A percentile compares a stretch with the other conserved stretches of the same genome.
Evolutionary conservation across 495 filamentous ascomycete genomes (phyloP).

Genomic region (Poronia punctata): DNA sequence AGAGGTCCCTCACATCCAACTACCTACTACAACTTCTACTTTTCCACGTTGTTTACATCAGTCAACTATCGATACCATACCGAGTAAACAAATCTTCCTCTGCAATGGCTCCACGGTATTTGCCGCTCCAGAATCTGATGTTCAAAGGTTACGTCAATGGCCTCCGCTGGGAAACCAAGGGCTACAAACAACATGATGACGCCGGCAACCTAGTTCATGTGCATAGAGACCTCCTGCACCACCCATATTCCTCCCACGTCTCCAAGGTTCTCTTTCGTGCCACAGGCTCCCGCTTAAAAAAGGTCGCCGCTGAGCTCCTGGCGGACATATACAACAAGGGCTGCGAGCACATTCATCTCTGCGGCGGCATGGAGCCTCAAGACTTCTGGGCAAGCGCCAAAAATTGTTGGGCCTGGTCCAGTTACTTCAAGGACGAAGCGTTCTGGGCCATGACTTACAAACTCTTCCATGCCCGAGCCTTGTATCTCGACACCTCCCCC

Average conservation of each 20-base stretch:
- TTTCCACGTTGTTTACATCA: no score
- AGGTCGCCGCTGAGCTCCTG: constrained; percentile 1
- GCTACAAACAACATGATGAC: not conserved
- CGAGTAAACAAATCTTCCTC: no score
- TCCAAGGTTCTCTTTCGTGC: constrained; percentile 2
- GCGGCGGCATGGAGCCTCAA: not conserved
- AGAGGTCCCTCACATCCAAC: no score
- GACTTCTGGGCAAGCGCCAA: constrained; percentile 15
- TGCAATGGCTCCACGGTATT: not conserved
- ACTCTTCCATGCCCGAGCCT: constrained; percentile 12
- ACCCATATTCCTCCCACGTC: constrained; percentile 9
- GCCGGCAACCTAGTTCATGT: not conserved
- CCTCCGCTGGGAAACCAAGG: constrained; percentile 11
- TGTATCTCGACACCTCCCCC: constrained; percentile 6
- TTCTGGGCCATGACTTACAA: constrained; percentile 22
- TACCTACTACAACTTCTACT: no score
- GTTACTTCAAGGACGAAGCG: constrained; percentile 2
- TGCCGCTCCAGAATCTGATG: not conserved
- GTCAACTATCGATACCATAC: no score
- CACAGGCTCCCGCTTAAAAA: not conserved
- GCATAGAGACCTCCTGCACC: constrained; percentile 6
- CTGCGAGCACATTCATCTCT: constrained; percentile 5
- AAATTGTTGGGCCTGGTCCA: constrained; percentile 10
- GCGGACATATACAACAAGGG: constrained; percentile 12
- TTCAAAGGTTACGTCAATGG: constrained; percentile 3